Evolutionary conservation across 2,329 filamentous ascomycete genomes (phyloP).

Genomic region (Clonostachys chloroleuca): DNA sequence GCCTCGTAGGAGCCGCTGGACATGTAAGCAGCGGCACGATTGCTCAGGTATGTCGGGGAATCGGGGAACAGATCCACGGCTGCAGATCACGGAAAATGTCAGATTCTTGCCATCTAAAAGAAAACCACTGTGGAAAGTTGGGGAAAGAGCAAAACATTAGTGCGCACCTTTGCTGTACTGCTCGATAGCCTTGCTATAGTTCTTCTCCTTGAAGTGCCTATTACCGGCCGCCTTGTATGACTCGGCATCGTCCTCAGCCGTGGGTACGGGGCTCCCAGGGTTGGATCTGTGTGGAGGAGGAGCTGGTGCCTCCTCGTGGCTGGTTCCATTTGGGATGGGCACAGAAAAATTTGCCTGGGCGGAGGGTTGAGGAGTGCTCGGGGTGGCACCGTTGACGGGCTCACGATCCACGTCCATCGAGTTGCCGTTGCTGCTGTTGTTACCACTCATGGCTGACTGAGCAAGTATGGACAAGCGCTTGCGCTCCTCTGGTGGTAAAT

Average conservation of each 20-base stretch:
- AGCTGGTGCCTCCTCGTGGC: constrained; percentile 47
- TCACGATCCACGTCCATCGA: constrained; percentile 79
- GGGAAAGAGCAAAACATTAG: background rate
- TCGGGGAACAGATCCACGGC: constrained; percentile 84
- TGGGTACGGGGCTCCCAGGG: constrained; percentile 52
- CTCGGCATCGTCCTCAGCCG: constrained; percentile 72
- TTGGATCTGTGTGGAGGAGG: constrained; percentile 70
- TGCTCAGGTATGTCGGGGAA: constrained; percentile 87
- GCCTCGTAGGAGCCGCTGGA: constrained; percentile 73
- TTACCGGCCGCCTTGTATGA: constrained; percentile 90
- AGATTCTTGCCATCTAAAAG: background rate
- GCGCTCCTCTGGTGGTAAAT: constrained; percentile 80
- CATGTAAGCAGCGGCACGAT: constrained; percentile 93
- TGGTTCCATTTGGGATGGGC: constrained; percentile 31
- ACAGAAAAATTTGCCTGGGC: constrained; percentile 43
- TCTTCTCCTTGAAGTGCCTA: constrained; percentile 93
- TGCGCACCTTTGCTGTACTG: constrained; percentile 88
- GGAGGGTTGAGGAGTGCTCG: constrained; percentile 30
- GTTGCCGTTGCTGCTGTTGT: constrained; percentile 24
- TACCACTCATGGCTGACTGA: constrained; percentile 48
- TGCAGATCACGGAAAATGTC: constrained; percentile 31
- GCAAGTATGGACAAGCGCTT: constrained; percentile 69
- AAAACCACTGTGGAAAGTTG: background rate
- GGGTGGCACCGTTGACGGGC: constrained; percentile 47
- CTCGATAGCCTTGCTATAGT: constrained; percentile 81